phyloP scores from a whole-genome alignment of 2,329 filamentous ascomycete species.

The Fusarium floridanum region DNA sequence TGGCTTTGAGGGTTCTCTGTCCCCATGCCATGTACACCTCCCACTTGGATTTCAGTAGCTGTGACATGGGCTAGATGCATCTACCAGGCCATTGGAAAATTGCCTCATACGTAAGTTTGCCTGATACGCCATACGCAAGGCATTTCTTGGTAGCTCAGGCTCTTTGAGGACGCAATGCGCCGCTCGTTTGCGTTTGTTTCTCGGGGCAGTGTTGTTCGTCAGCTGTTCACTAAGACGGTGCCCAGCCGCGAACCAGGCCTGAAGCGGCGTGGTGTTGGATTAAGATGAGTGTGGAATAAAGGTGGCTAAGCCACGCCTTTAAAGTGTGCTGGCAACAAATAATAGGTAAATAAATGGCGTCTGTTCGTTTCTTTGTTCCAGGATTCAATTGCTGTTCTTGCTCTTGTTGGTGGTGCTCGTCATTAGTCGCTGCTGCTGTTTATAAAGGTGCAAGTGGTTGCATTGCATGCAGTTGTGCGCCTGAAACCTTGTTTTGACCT shows the following conservation, averaged over 20 bases:
- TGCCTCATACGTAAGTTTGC: not conserved
- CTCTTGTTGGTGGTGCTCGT: not conserved
- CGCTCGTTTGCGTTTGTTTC: constrained; percentile 3
- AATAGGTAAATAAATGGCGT: not conserved
- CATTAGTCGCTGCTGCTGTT: constrained; percentile 7
- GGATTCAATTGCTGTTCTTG: not conserved
- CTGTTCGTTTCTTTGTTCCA: not conserved
- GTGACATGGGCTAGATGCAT: not conserved
- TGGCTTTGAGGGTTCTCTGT: constrained; percentile 2
- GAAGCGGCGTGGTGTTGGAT: constrained; percentile 33
- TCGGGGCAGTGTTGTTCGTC: constrained; percentile 21
- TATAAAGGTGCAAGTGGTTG: constrained; percentile 28
- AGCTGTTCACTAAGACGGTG: not conserved
- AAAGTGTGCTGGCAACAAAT: constrained; percentile 21
- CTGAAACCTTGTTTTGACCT: constrained; percentile 17
- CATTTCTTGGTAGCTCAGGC: not conserved
- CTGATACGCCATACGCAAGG: not conserved
- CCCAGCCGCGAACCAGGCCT: constrained; percentile 6
- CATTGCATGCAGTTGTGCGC: constrained; percentile 5
- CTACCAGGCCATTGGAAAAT: not conserved
- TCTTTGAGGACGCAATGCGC: not conserved
- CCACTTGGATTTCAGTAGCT: not conserved
- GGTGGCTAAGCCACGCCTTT: constrained; percentile 34
- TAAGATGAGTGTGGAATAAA: constrained; percentile 3
- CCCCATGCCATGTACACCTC: not conserved